Conservation (phyloP, 2,329 filamentous ascomycete species). For the Fusarium ramigenum region DNA sequence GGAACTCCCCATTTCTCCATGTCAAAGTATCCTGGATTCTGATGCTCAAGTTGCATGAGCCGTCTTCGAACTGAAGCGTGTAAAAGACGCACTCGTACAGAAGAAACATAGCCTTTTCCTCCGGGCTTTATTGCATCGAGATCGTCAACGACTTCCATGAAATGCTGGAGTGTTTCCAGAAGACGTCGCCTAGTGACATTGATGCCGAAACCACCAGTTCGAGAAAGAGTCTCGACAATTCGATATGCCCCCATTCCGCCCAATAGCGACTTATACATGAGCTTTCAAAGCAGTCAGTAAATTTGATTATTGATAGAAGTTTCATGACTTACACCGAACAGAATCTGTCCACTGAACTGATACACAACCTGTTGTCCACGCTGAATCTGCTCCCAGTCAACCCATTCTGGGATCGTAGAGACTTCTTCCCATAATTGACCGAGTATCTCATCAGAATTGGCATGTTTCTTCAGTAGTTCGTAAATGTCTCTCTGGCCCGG, state of each 20-base stretch:
- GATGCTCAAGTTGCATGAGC: conserved; percentile 65
- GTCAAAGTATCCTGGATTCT: conserved; percentile 68
- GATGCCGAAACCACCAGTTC: conserved; percentile 78
- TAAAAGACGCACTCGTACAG: conserved; percentile 70
- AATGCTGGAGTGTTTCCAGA: conserved; percentile 78
- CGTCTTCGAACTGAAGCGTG: conserved; percentile 71
- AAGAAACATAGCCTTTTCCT: conserved; percentile 67
- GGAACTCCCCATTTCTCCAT: conserved; percentile 67
- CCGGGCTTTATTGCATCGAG: conserved; percentile 73
- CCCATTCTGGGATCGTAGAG: conserved; percentile 75
- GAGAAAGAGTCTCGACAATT: conserved; percentile 76
- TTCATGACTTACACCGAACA: conserved; percentile 61
- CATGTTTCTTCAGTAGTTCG: conserved; percentile 67
- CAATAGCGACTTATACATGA: conserved; percentile 72
- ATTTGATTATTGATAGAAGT: neutral
- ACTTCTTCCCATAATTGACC: conserved; percentile 71
- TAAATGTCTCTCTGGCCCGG: conserved; percentile 66
- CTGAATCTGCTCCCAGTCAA: conserved; percentile 79
- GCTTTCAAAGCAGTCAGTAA: conserved; percentile 40
- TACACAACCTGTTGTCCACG: conserved; percentile 82
- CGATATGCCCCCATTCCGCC: conserved; percentile 78
- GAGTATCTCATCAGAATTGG: conserved; percentile 63
- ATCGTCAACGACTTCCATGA: conserved; percentile 74
- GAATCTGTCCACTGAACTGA: conserved; percentile 73
- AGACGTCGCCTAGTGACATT: conserved; percentile 71